Conservation (phyloP, 2,329 filamentous ascomycete species). For the Alternaria longipes region DNA sequence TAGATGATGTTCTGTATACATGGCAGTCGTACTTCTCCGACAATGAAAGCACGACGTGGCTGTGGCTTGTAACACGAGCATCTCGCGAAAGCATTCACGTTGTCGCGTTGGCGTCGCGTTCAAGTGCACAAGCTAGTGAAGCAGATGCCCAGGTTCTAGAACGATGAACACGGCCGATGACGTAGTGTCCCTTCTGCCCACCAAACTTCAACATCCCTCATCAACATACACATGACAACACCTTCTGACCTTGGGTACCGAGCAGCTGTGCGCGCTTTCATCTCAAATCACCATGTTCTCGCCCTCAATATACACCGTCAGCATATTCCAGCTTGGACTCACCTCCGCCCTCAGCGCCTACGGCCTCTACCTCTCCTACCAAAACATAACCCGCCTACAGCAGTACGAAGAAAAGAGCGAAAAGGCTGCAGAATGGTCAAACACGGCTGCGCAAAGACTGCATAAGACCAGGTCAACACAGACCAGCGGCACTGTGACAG, state of each 20-base stretch:
- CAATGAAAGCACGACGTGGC: background rate
- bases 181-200: background rate
- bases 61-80: background rate
- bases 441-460: slow-evolving; percentile 43
- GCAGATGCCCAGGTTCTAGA: background rate
- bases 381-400: slow-evolving; percentile 48
- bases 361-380: slow-evolving; percentile 44
- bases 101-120: background rate
- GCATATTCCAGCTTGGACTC: slow-evolving; percentile 25
- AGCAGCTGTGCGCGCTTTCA: background rate
- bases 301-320: slow-evolving; percentile 1
- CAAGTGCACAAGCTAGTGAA: background rate
- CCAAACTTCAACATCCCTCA: background rate
- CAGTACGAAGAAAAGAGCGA: slow-evolving; percentile 48
- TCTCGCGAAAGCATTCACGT: background rate
- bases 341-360: slow-evolving; percentile 39
- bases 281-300: background rate
- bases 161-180: background rate
- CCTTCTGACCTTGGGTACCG: background rate
- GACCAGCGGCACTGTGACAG: slow-evolving; percentile 42
- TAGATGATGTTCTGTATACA: background rate
- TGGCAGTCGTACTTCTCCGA: background rate
- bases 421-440: slow-evolving; percentile 50
- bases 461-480: slow-evolving; percentile 50
- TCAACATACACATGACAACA: background rate